Conservation (phyloP, 75 land plant species). For the Cunninghamia lanceolata region DNA sequence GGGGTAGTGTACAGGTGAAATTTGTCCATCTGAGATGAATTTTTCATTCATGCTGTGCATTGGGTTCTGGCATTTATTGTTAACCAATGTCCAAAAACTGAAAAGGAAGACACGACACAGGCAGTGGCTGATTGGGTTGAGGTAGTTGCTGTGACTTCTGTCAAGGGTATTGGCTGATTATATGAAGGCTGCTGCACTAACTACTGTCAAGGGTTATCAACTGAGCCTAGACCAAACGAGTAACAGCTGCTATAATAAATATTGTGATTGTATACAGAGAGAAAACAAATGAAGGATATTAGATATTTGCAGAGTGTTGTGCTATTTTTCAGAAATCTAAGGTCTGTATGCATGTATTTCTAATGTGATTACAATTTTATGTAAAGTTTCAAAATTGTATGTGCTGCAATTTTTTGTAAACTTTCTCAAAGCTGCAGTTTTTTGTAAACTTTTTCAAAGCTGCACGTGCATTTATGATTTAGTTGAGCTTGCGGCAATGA, state of each 20-base stretch:
- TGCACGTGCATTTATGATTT: neutral
- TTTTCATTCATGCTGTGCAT: neutral
- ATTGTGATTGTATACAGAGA: too few relatives aligned
- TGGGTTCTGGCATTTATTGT: neutral
- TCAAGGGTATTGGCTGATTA: neutral
- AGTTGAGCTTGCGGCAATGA: neutral
- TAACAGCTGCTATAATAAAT: too few relatives aligned
- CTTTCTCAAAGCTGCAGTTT: neutral
- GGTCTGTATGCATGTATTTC: too few relatives aligned
- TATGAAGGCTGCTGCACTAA: neutral
- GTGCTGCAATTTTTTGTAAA: neutral
- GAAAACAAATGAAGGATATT: too few relatives aligned
- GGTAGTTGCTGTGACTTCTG: too few relatives aligned
- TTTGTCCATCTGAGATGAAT: neutral
- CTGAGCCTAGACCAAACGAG: neutral
- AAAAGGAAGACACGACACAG: neutral
- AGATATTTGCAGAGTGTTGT: too few relatives aligned
- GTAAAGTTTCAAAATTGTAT: too few relatives aligned
- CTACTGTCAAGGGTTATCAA: neutral
- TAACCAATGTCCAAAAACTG: neutral
- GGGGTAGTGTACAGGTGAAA: neutral
- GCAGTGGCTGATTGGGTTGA: too few relatives aligned
- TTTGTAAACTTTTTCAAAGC: neutral
- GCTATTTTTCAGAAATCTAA: too few relatives aligned
- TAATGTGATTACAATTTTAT: neutral